phyloP scores from a whole-genome alignment of 345 rosid species.

The Salix brachista region DNA sequence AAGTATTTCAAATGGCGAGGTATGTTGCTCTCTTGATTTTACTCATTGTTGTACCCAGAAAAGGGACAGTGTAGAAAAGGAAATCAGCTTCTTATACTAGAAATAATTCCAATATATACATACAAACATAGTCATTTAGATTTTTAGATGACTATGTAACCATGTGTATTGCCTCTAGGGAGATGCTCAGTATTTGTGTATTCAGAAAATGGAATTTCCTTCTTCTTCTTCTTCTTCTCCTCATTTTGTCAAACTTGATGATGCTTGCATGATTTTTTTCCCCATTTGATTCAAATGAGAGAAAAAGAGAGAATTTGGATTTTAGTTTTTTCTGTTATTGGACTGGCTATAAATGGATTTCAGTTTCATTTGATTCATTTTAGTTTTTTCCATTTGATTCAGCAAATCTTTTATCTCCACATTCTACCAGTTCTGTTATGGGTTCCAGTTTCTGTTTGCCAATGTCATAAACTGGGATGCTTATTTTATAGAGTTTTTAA shows the following conservation, averaged over 20 bases:
- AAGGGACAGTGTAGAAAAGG: background rate
- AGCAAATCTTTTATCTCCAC: background rate
- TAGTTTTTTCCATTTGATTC: too few relatives aligned
- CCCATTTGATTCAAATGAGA: background rate
- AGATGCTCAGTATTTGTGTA: background rate
- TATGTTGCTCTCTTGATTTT: constrained; percentile 25
- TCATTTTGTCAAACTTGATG: background rate
- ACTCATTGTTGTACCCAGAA: background rate
- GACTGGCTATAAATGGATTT: background rate
- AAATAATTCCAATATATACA: background rate
- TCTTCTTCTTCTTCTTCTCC: too few relatives aligned
- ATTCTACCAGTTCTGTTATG: background rate
- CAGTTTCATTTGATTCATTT: background rate
- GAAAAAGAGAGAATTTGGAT: background rate
- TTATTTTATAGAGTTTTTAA: background rate
- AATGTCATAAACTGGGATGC: background rate
- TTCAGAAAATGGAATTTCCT: background rate
- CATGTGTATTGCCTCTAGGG: background rate
- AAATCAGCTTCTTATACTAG: background rate
- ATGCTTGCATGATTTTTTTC: background rate
- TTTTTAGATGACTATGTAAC: background rate
- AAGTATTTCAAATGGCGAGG: constrained; percentile 52
- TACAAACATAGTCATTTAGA: background rate
- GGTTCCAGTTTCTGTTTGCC: background rate
- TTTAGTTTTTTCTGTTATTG: background rate